Conservation (phyloP, 805 yeast genomes). For the Wickerhamiella galacta region DNA sequence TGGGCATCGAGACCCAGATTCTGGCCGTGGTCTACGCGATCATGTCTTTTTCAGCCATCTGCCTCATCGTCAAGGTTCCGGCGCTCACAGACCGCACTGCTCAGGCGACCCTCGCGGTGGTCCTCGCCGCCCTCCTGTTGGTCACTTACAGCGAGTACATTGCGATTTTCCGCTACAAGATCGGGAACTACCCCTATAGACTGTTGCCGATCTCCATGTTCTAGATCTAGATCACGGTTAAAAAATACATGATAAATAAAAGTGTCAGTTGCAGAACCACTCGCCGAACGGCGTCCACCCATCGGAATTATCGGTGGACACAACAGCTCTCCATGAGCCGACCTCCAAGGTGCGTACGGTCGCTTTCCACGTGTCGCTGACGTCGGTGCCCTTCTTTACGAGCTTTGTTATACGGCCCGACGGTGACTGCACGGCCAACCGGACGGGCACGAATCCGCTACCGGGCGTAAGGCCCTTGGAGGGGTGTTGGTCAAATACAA, state of each 20-base stretch:
- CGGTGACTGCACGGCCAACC: conserved; percentile 67
- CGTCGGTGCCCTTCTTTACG: conserved; percentile 23
- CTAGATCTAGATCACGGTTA: not conserved
- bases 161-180: conserved; percentile 51
- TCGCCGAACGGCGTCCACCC: conserved; percentile 86
- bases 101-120: conserved; percentile 32
- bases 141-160: conserved; percentile 48
- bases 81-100: conserved; percentile 28
- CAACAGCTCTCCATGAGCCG: conserved; percentile 75
- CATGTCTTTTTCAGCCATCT: conserved; percentile 42
- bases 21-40: conserved; percentile 43
- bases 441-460: conserved; percentile 29
- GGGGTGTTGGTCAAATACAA: conserved; percentile 47
- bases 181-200: conserved; percentile 59
- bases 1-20: conserved; percentile 80
- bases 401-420: conserved; percentile 60
- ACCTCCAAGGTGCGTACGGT: conserved; percentile 45
- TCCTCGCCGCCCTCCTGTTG: conserved; percentile 31
- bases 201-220: conserved; percentile 24
- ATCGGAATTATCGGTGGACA: conserved; percentile 55
- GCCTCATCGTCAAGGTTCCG: conserved; percentile 44
- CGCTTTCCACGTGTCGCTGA: conserved; percentile 34
- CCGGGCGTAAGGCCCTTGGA: conserved; percentile 30
- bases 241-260: not conserved
- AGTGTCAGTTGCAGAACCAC: conserved; percentile 32